Percentiles rank a stretch among this genome's conserved stretches.
phyloP scores from a whole-genome alignment of 148 eudicot genomes.

The Fagopyrum homotropicum region DNA sequence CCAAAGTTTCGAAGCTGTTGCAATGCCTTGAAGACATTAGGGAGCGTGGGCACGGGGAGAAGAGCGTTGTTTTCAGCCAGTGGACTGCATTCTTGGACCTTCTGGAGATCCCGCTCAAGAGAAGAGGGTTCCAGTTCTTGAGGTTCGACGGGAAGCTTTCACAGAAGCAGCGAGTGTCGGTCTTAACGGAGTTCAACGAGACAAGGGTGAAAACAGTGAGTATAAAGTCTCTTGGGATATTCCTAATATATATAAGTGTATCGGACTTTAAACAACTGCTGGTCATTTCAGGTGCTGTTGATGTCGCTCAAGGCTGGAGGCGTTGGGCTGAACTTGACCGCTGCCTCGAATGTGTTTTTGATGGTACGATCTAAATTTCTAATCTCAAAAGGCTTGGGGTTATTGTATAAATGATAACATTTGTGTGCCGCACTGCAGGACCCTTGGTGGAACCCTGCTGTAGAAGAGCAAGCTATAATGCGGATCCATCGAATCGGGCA shows the following conservation, averaged over 20 bases:
- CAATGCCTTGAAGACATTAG: slow-evolving; percentile 38
- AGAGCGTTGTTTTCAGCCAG: slow-evolving; percentile 69
- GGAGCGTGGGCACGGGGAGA: slow-evolving; percentile 31
- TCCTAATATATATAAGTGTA: too few relatives aligned
- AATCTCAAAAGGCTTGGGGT: neutral
- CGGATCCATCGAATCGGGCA: slow-evolving; percentile 71
- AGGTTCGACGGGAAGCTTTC: slow-evolving; percentile 55
- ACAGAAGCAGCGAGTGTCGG: slow-evolving; percentile 45
- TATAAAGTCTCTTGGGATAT: neutral
- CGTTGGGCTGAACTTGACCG: slow-evolving; percentile 63
- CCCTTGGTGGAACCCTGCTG: slow-evolving; percentile 86
- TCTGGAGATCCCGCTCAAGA: slow-evolving; percentile 51
- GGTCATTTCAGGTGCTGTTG: slow-evolving; percentile 37
- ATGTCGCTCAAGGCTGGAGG: slow-evolving; percentile 73
- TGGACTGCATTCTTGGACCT: slow-evolving; percentile 71
- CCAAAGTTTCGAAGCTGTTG: slow-evolving; percentile 46
- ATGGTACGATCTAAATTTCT: slow-evolving; percentile 29
- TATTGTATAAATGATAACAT: neutral
- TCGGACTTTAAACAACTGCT: too few relatives aligned
- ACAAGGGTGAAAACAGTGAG: slow-evolving; percentile 40
- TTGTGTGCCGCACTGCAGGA: slow-evolving; percentile 25
- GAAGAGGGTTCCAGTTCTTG: slow-evolving; percentile 35
- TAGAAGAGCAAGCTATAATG: slow-evolving; percentile 73
- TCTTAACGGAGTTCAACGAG: slow-evolving; percentile 57
- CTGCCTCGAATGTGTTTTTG: slow-evolving; percentile 61